These are phyloP conservation scores for Hymenochaete sp. DNA, from an alignment of 1,284 basidiomycete genomes.

Conservation along the genomic window DNA sequence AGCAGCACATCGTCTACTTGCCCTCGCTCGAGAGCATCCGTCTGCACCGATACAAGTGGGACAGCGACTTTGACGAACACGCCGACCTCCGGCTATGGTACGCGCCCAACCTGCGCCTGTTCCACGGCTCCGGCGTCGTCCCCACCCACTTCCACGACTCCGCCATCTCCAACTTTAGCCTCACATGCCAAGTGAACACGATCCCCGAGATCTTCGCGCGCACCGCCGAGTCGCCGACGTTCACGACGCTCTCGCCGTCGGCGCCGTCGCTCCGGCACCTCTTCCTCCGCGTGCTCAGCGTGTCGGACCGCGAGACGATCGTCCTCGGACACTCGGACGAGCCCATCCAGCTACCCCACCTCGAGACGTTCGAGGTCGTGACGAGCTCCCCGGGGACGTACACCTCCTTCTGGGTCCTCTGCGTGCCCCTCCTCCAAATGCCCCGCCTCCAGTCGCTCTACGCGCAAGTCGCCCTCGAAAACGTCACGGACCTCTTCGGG, in stretches of 20 bases:
- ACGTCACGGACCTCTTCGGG: constrained; percentile 6
- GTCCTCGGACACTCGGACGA: constrained; percentile 7
- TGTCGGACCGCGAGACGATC: constrained; percentile 5
- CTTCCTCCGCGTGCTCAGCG: constrained; percentile 6
- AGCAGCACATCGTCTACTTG: constrained; percentile 4
- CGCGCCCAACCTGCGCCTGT: constrained; percentile 10
- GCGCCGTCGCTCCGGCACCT: neutral
- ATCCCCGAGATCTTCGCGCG: constrained; percentile 8
- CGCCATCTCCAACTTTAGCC: constrained; percentile 4
- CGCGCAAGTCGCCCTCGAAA: constrained; percentile 7
- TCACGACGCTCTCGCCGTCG: too few species aligned
- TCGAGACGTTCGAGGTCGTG: constrained; percentile 9
- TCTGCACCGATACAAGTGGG: constrained; percentile 12
- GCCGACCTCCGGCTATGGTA: constrained; percentile 4
- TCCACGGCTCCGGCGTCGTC: constrained; percentile 8
- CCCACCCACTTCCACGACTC: constrained; percentile 7
- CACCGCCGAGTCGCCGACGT: too few species aligned
- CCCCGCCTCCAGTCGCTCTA: constrained; percentile 1
- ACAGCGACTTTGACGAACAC: constrained; percentile 10
- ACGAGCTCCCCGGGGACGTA: constrained; percentile 7
- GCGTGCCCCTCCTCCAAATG: constrained; percentile 4
- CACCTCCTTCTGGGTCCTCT: constrained; percentile 11
- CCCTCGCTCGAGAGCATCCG: constrained; percentile 3
- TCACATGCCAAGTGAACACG: constrained; percentile 11
- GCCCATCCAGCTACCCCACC: neutral